Conservation (phyloP, 2,329 filamentous ascomycete species). For the Aspergillus thermomutatus region DNA sequence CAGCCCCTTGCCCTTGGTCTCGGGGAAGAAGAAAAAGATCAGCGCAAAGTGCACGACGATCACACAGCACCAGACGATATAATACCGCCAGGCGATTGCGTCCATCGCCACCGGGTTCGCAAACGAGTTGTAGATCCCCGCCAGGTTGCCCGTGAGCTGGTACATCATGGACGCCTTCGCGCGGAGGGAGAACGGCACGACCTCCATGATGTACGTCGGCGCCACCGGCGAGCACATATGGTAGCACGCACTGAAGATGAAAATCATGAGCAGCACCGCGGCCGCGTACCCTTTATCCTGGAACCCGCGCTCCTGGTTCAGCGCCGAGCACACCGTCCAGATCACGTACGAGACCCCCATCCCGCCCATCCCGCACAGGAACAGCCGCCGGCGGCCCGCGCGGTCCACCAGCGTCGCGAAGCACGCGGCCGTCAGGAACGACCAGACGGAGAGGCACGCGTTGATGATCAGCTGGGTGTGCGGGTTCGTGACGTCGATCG, state of each 20-base stretch:
- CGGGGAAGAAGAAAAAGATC: conserved; percentile 16
- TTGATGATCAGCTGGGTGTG: conserved; percentile 41
- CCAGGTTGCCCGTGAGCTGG: conserved; percentile 9
- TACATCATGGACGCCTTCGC: conserved; percentile 15
- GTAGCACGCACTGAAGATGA: conserved; percentile 4
- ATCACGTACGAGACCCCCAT: conserved; percentile 21
- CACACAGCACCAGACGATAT: conserved; percentile 11
- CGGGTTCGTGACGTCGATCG: conserved; percentile 33
- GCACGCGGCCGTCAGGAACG: conserved; percentile 15
- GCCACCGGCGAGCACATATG: conserved; percentile 13
- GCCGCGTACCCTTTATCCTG: conserved; percentile 2
- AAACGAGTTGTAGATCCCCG: conserved; percentile 12
- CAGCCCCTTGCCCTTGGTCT: conserved; percentile 14
- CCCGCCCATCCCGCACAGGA: conserved; percentile 17
- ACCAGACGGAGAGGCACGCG: conserved; percentile 27
- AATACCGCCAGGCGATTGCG: conserved; percentile 13
- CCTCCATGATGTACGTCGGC: conserved; percentile 16
- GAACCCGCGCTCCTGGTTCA: conserved; percentile 3
- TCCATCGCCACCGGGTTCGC: conserved; percentile 10
- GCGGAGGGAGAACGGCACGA: conserved; percentile 12
- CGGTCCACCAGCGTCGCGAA: conserved; percentile 22
- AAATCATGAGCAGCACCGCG: conserved; percentile 5
- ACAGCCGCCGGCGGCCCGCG: conserved; percentile 20
- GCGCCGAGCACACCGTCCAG: conserved; percentile 5
- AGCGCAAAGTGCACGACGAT: background rate